Base-by-base conservation (phyloP, 371 early-diverging fungal species). In the Circinella minor region DNA sequence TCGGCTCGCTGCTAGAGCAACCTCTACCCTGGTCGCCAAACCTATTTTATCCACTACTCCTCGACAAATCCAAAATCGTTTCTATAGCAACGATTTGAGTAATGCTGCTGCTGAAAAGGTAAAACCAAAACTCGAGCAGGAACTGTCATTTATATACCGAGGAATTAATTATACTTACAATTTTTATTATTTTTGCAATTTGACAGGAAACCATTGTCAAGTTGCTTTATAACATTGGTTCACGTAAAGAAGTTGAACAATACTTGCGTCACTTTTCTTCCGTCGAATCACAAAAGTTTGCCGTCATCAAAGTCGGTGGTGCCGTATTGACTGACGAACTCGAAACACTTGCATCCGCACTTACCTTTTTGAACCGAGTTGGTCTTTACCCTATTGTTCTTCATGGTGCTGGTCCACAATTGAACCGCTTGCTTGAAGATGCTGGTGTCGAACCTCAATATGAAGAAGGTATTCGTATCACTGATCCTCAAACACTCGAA, bases 231-330 rank as follows among this genome's bases (percentile, higher is more conserved):
- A 98, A 97, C 82, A 98, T 98, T 80, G 99, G 98, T 49, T 96
- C 97, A 47, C 94, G 95, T 73, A 95, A 96, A 82, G 99, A 98
- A 76, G 98, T 97, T 36, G 97, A 98, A 72, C 96, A 96, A 82
- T 98, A 98, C 74, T 89, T 98, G 68, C 91, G 93, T 57, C 96
- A 96, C 73, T 98, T 98, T 76, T 93, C 95, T 0, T 93, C 94
- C 0, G 98, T 97, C 49, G 97, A 97, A 75, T 95, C 95, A n/a
- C 97, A 97, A 86, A 96, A 96, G 85, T 98, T 98, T 84, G 99
- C 99, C 17, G 97, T 98, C 64, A 97, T 98, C 84, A 98, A 98
- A 78, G 98, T 98, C 20, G 99, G 99, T 65, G 99, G 99, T 14
- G 99, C 97, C 8, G 96, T 98, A 15, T 84, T 98, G 70, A 90